Percentiles rank a stretch among this genome's conserved stretches.
phyloP scores from a whole-genome alignment of 2,329 filamentous ascomycete species.

The Grosmannia serpens region DNA sequence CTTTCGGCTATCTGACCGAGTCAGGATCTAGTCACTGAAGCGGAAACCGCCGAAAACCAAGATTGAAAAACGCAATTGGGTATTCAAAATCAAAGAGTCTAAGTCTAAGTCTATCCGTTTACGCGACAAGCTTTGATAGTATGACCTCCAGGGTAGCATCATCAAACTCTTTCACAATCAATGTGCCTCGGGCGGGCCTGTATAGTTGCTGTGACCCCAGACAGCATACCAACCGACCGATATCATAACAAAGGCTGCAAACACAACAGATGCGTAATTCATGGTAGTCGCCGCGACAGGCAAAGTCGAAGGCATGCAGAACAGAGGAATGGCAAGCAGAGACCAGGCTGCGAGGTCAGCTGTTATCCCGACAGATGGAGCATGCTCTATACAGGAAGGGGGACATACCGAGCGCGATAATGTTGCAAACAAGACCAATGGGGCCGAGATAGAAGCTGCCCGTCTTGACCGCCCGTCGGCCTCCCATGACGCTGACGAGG shows the following conservation, averaged over 20 bases:
- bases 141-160: too few relatives aligned
- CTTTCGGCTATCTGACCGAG: too few relatives aligned
- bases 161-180: not conserved
- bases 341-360: slow-evolving; percentile 37
- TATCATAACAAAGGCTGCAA: slow-evolving; percentile 50
- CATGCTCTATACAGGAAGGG: not conserved
- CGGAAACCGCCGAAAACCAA: too few relatives aligned
- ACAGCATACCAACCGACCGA: slow-evolving; percentile 50
- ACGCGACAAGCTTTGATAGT: too few relatives aligned
- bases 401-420: not conserved
- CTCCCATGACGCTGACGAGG: not conserved
- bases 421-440: slow-evolving; percentile 1
- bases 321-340: slow-evolving; percentile 57
- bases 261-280: slow-evolving; percentile 66
- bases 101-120: too few relatives aligned
- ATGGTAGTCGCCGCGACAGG: slow-evolving; percentile 47
- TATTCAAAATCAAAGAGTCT: too few relatives aligned
- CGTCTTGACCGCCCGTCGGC: not conserved
- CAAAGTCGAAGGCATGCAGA: slow-evolving; percentile 57
- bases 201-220: slow-evolving; percentile 17
- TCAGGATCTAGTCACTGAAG: too few relatives aligned
- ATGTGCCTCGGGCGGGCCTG: not conserved
- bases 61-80: too few relatives aligned
- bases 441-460: slow-evolving; percentile 4
- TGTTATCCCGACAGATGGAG: slow-evolving; percentile 2